Evolutionary conservation across 805 yeast species (phyloP).

Genomic region (Barnettozyma vustinii): DNA sequence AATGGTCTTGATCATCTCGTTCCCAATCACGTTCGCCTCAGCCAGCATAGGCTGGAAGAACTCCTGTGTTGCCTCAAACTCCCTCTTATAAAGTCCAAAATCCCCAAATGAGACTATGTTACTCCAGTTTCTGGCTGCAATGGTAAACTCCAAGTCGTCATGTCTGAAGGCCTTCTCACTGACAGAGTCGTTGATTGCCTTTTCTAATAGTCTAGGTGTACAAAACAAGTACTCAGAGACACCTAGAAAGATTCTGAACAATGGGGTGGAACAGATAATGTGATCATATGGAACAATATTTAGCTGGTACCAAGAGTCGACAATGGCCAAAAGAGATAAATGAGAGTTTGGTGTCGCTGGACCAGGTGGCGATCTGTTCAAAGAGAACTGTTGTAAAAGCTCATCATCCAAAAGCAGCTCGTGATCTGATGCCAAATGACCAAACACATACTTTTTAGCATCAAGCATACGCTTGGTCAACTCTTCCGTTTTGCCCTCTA

Average conservation of each 20-base stretch:
- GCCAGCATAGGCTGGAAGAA: constrained; percentile 83
- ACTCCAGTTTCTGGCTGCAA: constrained; percentile 88
- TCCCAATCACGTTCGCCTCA: constrained; percentile 84
- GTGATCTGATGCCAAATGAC: constrained; percentile 50
- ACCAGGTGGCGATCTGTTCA: constrained; percentile 62
- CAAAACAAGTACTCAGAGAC: constrained; percentile 90
- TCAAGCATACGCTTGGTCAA: constrained; percentile 50
- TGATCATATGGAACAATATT: constrained; percentile 93
- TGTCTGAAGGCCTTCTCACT: constrained; percentile 63
- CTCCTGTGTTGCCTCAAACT: constrained; percentile 75
- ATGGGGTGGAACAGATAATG: constrained; percentile 92
- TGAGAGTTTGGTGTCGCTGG: constrained; percentile 80
- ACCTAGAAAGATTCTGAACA: constrained; percentile 87
- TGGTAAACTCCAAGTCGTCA: constrained; percentile 88
- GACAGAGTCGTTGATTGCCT: constrained; percentile 69
- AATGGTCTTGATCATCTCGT: constrained; percentile 87
- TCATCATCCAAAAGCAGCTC: constrained; percentile 70
- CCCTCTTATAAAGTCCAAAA: constrained; percentile 61
- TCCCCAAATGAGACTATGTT: constrained; percentile 71
- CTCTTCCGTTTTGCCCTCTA: constrained; percentile 58
- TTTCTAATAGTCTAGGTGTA: constrained; percentile 76
- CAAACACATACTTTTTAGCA: constrained; percentile 77
- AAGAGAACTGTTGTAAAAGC: constrained; percentile 71
- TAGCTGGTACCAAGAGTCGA: constrained; percentile 85
- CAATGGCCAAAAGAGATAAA: constrained; percentile 81